Conservation (phyloP, 345 rosid species). For the Citrus hindsii region DNA sequence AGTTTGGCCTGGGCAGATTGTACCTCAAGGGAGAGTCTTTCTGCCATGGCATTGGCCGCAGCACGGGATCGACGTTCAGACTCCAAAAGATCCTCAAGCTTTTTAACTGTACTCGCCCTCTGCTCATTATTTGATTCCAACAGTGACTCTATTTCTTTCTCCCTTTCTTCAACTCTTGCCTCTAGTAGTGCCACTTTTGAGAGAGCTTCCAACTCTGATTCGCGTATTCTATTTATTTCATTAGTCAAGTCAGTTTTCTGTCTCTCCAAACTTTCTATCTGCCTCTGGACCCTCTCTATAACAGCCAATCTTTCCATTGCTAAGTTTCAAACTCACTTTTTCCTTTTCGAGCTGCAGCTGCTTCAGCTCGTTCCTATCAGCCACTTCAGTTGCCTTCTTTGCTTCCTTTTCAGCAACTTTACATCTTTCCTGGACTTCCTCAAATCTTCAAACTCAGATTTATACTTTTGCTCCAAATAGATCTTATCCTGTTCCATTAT, state of each 20-base stretch:
- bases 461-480: conserved; percentile 76
- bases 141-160: conserved; percentile 85
- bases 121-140: conserved; percentile 72
- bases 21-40: conserved; percentile 75
- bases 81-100: conserved; percentile 75
- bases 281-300: conserved; percentile 81
- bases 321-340: conserved; percentile 70
- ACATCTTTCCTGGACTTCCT: conserved; percentile 79
- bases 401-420: conserved; percentile 80
- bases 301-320: conserved; percentile 90
- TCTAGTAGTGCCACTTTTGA: conserved; percentile 68
- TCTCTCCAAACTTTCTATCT: conserved; percentile 73
- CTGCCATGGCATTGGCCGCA: conserved; percentile 69
- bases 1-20: conserved; percentile 83
- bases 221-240: conserved; percentile 55
- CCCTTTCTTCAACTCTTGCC: conserved; percentile 88
- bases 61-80: conserved; percentile 80
- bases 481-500: conserved; percentile 84
- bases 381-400: conserved; percentile 81
- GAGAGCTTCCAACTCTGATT: conserved; percentile 67
- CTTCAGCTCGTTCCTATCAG: conserved; percentile 87
- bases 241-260: conserved; percentile 58
- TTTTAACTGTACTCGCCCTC: conserved; percentile 76
- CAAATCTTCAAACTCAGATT: conserved; percentile 81
- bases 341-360: conserved; percentile 74